These are phyloP conservation scores for Solanum sejunctum DNA, from an alignment of 257 asterid species.

Conservation along the genomic window DNA sequence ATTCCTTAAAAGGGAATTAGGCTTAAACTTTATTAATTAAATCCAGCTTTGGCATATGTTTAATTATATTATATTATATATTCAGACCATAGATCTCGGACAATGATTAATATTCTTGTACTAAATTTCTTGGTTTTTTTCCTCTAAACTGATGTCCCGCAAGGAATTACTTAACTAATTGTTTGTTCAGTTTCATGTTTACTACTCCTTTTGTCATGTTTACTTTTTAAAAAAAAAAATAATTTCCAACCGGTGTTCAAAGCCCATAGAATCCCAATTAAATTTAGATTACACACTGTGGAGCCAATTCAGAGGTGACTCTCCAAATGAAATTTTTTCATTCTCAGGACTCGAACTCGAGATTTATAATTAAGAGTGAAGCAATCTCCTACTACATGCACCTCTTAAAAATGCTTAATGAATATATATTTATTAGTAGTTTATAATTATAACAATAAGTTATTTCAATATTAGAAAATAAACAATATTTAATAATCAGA, in stretches of 20 bases:
- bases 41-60: background rate
- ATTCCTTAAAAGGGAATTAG: background rate
- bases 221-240: too few relatives aligned
- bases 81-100: background rate
- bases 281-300: too few relatives aligned
- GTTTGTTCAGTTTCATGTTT: background rate
- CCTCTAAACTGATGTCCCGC: background rate
- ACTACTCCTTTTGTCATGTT: background rate
- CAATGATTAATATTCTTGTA: background rate
- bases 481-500: background rate
- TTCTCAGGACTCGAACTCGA: too few relatives aligned
- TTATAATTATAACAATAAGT: background rate
- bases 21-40: background rate
- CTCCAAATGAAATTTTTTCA: too few relatives aligned
- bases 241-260: too few relatives aligned
- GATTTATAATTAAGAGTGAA: too few relatives aligned
- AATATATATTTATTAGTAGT: too few relatives aligned
- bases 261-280: too few relatives aligned
- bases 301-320: too few relatives aligned
- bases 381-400: too few relatives aligned
- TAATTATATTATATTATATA: background rate
- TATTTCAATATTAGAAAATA: background rate
- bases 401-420: too few relatives aligned
- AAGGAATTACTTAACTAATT: background rate
- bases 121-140: background rate